Percentiles rank a stretch among this genome's conserved stretches.
Conservation (phyloP, 805 yeast species). For the Diddensiella transvaalensis region DNA sequence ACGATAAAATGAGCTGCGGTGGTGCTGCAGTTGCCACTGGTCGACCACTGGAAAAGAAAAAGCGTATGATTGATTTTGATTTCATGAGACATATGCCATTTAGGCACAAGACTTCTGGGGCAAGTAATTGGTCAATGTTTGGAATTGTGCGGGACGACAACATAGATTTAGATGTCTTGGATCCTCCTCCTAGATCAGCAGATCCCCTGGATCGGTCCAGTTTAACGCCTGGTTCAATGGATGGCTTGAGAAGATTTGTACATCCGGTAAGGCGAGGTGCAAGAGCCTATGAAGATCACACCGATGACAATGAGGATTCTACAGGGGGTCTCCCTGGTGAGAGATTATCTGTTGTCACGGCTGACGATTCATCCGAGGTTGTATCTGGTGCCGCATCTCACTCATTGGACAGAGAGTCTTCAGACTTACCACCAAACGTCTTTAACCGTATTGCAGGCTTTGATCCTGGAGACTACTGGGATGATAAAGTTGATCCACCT, state of each 20-base stretch:
- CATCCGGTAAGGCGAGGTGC: background rate
- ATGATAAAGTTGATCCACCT: slow-evolving; percentile 29
- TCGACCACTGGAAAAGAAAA: background rate
- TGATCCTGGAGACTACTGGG: slow-evolving; percentile 46
- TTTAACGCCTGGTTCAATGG: background rate
- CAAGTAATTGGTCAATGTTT: background rate
- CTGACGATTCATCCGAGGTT: background rate
- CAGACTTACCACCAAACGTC: slow-evolving; percentile 37
- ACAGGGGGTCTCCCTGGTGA: background rate
- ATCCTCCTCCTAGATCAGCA: background rate
- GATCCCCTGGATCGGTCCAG: background rate
- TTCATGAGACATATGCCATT: background rate
- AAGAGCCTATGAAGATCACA: background rate
- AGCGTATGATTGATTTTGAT: background rate
- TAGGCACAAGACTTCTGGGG: background rate
- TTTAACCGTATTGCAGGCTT: slow-evolving; percentile 48
- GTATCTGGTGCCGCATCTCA: background rate
- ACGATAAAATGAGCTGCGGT: slow-evolving; percentile 9
- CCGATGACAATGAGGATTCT: background rate
- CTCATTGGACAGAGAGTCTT: background rate
- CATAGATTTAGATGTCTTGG: background rate
- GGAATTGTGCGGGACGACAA: background rate
- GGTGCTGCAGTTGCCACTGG: slow-evolving; percentile 6
- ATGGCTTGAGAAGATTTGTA: background rate
- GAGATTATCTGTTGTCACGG: background rate